phyloP scores from a whole-genome alignment of 345 rosid species.

The Acer negundo region DNA sequence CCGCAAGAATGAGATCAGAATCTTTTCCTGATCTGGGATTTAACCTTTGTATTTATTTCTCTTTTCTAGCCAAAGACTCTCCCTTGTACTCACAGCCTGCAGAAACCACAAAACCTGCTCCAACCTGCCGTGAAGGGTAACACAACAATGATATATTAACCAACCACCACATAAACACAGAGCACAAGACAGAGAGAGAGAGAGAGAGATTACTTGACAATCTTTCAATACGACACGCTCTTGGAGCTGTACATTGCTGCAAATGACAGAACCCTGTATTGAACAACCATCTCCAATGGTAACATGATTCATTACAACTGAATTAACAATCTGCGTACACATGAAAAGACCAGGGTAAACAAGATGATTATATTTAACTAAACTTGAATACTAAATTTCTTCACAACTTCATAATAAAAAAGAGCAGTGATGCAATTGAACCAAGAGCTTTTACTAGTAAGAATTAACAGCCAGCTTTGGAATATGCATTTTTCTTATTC shows the following conservation, averaged over 20 bases:
- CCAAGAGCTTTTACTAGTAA: neutral
- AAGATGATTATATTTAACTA: neutral
- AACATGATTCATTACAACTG: slow-evolving; percentile 87
- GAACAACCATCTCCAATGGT: slow-evolving; percentile 93
- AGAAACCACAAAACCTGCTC: slow-evolving; percentile 74
- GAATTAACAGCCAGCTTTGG: neutral
- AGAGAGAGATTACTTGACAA: slow-evolving; percentile 67
- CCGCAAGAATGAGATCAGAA: neutral
- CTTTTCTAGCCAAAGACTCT: slow-evolving; percentile 81
- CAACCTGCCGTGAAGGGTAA: slow-evolving; percentile 52
- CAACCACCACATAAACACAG: neutral
- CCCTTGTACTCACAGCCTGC: slow-evolving; percentile 77
- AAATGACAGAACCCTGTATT: slow-evolving; percentile 86
- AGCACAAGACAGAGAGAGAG: neutral
- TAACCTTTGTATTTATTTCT: slow-evolving; percentile 34
- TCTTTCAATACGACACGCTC: slow-evolving; percentile 83
- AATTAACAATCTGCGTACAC: slow-evolving; percentile 74
- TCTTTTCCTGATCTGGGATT: neutral
- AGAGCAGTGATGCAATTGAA: neutral
- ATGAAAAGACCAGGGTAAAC: neutral
- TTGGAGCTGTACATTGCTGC: slow-evolving; percentile 91
- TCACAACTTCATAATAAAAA: neutral
- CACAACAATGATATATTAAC: neutral
- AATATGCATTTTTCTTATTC: neutral
- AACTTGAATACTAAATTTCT: neutral